Evolutionary conservation across 2,329 filamentous ascomycete species (phyloP), one percentile per base, ranked within the genome.

Genomic region (Aspergillus fijiensis): DNA sequence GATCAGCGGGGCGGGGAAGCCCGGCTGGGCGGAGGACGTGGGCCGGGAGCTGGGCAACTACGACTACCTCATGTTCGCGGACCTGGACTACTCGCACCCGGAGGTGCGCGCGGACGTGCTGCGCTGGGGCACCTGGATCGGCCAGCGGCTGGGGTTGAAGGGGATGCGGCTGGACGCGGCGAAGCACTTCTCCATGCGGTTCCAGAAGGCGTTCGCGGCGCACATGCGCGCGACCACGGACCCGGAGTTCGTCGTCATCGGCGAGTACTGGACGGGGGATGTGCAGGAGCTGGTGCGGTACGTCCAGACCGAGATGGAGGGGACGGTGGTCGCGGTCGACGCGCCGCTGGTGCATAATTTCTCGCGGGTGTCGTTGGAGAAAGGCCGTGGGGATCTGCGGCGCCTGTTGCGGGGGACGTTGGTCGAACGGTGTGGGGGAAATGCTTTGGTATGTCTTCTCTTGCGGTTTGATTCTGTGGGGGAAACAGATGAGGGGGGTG

Each of bases 141-240:
- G 83, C 1, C 76, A 83, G 5, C 79, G 87, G 60, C 70, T 90
- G 0, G 83, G 84, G 0, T 76, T 91, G 11, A 80, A 82, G 62
- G 89, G 88, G 1, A 87, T 91, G 72, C 81, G 89, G 19, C 82
- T 91, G 54, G 89, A 92, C 71, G 89, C 89, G 12, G 85, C 87
- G 31, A 89, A 90, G 74, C 89, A 92, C 74, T 90, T 87, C 73
- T 88, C 85, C 29, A 83, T 84, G 60, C 79, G 81, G n/a, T 91
- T 91, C 69, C 81, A 88, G 33, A 81, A 80, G 48, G 81, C 85
- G n/a, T 89, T 89, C 74, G 82, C 90, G 54, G 76, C 78, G 5
- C 77, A 83, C 50, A 74, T 90, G 60, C 83, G 84, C 68, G 77
- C 79, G 49, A 75, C 73, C 0, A 77, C 80, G 31, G 82, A 82